phyloP scores from a whole-genome alignment of 768 basidiomycete species.

The Termitomyces sp. region DNA sequence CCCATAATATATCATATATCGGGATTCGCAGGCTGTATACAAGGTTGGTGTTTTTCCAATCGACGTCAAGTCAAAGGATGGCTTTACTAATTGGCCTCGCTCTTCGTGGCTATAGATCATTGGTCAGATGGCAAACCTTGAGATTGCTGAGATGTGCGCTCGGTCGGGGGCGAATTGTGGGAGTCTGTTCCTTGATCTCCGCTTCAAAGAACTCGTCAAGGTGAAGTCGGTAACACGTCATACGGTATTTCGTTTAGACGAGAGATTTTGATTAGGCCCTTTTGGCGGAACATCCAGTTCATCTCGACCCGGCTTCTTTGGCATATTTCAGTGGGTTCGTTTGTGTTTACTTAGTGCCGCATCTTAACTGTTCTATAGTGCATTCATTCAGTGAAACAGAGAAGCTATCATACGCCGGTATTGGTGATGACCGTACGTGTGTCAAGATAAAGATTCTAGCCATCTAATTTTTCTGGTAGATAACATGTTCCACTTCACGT shows the following conservation, averaged over 20 bases:
- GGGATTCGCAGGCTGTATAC: constrained; percentile 41
- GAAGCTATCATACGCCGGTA: constrained; percentile 71
- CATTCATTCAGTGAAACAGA: constrained; percentile 87
- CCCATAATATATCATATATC: constrained; percentile 17
- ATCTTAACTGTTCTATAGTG: constrained; percentile 32
- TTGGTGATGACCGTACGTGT: constrained; percentile 64
- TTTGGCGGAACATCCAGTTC: constrained; percentile 77
- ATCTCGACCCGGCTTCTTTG: constrained; percentile 74
- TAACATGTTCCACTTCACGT: constrained; percentile 83
- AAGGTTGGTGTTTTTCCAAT: constrained; percentile 29
- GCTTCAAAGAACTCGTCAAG: constrained; percentile 78
- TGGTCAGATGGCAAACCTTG: constrained; percentile 73
- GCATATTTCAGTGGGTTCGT: constrained; percentile 65
- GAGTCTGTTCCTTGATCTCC: constrained; percentile 80
- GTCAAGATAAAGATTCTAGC: not conserved
- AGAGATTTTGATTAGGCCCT: constrained; percentile 29
- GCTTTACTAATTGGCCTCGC: not conserved
- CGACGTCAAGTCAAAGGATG: not conserved
- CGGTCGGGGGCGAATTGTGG: constrained; percentile 86
- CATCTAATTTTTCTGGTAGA: constrained; percentile 33
- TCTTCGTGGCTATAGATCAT: constrained; percentile 47
- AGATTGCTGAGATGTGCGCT: constrained; percentile 88
- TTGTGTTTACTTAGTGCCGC: not conserved
- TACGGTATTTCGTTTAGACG: not conserved
- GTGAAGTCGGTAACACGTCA: constrained; percentile 21